These are phyloP conservation scores for Venturia pyrina DNA, from an alignment of 2,329 filamentous ascomycete species.

Conservation along the genomic window DNA sequence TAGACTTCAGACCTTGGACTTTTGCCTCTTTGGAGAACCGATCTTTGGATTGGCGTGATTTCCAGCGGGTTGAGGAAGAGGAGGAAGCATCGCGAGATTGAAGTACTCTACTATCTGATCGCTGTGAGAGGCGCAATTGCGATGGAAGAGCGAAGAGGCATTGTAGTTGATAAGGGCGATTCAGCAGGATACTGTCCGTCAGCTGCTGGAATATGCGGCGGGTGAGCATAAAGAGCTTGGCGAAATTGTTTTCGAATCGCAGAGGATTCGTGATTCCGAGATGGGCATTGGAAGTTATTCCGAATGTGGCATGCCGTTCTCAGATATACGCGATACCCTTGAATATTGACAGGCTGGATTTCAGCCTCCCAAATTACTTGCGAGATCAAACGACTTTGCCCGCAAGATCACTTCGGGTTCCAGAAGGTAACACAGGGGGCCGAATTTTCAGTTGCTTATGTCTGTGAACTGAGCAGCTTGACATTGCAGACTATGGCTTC, in stretches of 20 bases:
- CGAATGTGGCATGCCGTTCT: not conserved
- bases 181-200: slow-evolving; percentile 24
- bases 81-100: not conserved
- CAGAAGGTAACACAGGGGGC: no score
- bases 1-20: slow-evolving; percentile 72
- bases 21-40: slow-evolving; percentile 63
- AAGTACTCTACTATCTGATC: not conserved
- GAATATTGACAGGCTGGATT: not conserved
- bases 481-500: not conserved
- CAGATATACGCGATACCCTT: not conserved
- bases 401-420: no score
- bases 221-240: slow-evolving; percentile 23
- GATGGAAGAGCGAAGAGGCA: not conserved
- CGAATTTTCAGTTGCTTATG: no score
- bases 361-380: no score
- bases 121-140: not conserved
- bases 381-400: no score
- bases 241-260: not conserved
- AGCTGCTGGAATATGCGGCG: slow-evolving; percentile 26
- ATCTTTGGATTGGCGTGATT: slow-evolving; percentile 66
- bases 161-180: slow-evolving; percentile 12
- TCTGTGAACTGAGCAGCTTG: not conserved
- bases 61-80: slow-evolving; percentile 68
- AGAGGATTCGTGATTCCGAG: not conserved
- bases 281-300: not conserved